A percentile compares a stretch with the other conserved stretches of the same genome.
Conservation (phyloP, 257 asterid species). For the Solanum pennellii region DNA sequence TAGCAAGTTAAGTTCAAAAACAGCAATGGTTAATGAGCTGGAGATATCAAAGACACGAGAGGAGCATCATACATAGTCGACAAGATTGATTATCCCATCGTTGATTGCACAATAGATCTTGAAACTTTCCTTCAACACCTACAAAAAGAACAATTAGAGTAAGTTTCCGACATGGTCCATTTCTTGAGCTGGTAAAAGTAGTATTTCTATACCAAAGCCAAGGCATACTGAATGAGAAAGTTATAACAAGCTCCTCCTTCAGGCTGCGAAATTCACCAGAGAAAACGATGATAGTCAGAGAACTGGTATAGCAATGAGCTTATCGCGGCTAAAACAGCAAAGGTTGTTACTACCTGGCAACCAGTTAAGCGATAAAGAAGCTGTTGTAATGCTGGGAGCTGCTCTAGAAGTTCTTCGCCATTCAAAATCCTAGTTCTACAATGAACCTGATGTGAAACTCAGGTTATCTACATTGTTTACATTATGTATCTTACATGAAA, state of each 20-base stretch:
- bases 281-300: background rate
- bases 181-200: background rate
- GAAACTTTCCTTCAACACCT: constrained; percentile 90
- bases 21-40: background rate
- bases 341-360: constrained; percentile 48
- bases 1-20: background rate
- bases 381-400: constrained; percentile 73
- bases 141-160: background rate
- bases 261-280: constrained; percentile 39
- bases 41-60: background rate
- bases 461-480: background rate
- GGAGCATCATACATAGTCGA: constrained; percentile 48
- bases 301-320: background rate
- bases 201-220: constrained; percentile 51
- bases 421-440: constrained; percentile 35
- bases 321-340: background rate
- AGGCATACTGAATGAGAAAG: constrained; percentile 71
- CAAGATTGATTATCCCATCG: constrained; percentile 83
- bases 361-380: constrained; percentile 62
- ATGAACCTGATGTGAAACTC: constrained; percentile 18
- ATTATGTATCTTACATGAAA: background rate
- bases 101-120: constrained; percentile 80
- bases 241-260: constrained; percentile 78
- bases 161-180: background rate
- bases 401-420: constrained; percentile 47